Evolutionary conservation across 2,329 filamentous ascomycete genomes (phyloP), one percentile per base, ranked within the genome.

Genomic region (Sclerotiophoma versabilis): DNA sequence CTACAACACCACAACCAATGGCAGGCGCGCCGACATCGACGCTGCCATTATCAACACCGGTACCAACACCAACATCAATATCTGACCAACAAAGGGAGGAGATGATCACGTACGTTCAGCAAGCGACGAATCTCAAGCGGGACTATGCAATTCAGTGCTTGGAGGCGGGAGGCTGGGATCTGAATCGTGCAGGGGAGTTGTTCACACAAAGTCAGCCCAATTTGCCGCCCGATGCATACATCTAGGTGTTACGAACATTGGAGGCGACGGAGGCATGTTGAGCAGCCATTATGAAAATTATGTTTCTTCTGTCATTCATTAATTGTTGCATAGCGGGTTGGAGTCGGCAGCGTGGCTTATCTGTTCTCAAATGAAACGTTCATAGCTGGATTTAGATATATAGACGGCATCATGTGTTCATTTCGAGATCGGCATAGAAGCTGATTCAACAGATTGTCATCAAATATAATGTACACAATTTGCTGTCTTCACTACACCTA

Each of bases 101-200:
- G 77, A 80, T 96, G 69, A 79, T 86, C 19, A 64, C 79, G 17
- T 87, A 95, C 70, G 82, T 97, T 46, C 88, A 86, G 60, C 86
- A 86, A 60, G 86, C 86, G 66, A 96, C 93, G 1, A 86, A 87
- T 52, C 92, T 99, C 87, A 95, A 86, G 8, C 76, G 87, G 9
- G 81, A 90, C 54, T 96, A 90, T 72, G 89, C 92, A 1, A 84
- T 88, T 63, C 84, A 96, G 80, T 97, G 93, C 66, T 81, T 98
- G 14, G 82, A 85, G 2, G 87, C 92, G 54, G 91, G 88, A 51
- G 84, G 83, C 30, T 98, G 92, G 92, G 85, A 96, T 71, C 85
- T 93, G 42, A 84, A 90, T 30, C 83, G 84, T 61, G 93, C 93
- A 2, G 77, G 93, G 62, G 79, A 83, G 48, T 85, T 90, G 26